Percentiles rank a stretch among this genome's conserved stretches.
Evolutionary conservation across 73 alveolate species (phyloP).

Genomic region (Paramecium biaurelia): DNA sequence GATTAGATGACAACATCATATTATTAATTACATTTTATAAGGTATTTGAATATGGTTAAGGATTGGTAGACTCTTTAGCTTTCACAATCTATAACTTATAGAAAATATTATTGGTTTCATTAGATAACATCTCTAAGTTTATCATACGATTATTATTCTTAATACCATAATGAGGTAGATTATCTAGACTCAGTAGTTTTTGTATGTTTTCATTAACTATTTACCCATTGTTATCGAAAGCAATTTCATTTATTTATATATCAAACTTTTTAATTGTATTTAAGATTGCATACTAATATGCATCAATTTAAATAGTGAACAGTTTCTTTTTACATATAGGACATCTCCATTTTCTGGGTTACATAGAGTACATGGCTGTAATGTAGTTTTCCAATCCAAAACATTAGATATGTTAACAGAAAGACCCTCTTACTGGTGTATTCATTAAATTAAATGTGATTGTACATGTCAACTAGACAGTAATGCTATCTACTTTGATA

Average conservation of each 20-base stretch:
- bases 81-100: not conserved
- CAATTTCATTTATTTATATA: not conserved
- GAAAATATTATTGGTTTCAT: not conserved
- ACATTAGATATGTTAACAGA: conserved; percentile 32
- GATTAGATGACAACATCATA: not conserved
- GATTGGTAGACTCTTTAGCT: not conserved
- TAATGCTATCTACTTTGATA: not conserved
- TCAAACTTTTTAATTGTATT: not conserved
- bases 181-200: not conserved
- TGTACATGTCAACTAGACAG: not conserved
- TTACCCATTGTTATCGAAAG: not conserved
- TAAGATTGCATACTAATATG: not conserved
- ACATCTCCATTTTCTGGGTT: conserved; percentile 65
- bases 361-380: not conserved
- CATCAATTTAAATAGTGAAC: conserved; percentile 38
- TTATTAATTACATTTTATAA: not conserved
- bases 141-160: not conserved
- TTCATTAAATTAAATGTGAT: not conserved
- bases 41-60: not conserved
- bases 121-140: not conserved
- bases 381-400: conserved; percentile 45
- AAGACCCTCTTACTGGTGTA: conserved; percentile 28
- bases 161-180: not conserved
- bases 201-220: not conserved
- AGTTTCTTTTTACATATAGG: conserved; percentile 51